These are phyloP conservation scores for Cryptococcus sp. DNA, from an alignment of 1,284 basidiomycete species.

Conservation along the genomic window DNA sequence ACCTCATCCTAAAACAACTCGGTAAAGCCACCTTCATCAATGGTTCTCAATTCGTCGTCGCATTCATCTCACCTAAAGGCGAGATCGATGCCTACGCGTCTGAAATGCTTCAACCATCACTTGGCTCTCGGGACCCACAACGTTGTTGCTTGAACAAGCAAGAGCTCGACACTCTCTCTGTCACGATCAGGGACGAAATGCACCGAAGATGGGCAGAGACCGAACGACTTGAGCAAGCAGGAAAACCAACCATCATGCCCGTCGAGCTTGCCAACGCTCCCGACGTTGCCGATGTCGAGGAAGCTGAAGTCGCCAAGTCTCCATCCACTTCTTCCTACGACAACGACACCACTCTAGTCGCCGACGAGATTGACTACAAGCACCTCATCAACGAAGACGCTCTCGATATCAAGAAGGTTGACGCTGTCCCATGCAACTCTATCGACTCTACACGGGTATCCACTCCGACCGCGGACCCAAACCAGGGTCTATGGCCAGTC, in stretches of 20 bases:
- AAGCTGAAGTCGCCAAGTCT: conserved; percentile 14
- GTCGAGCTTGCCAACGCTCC: conserved; percentile 17
- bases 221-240: conserved; percentile 26
- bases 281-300: conserved; percentile 15
- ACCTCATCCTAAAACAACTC: conserved; percentile 52
- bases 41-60: conserved; percentile 54
- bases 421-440: too few relatives aligned
- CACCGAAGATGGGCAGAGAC: conserved; percentile 33
- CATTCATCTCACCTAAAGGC: conserved; percentile 53
- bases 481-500: conserved; percentile 17
- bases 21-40: conserved; percentile 53
- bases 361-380: conserved; percentile 13
- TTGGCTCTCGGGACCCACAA: conserved; percentile 33
- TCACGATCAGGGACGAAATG: conserved; percentile 32
- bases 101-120: conserved; percentile 40
- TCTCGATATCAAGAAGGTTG: neutral
- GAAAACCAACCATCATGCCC: conserved; percentile 22
- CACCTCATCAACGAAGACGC: conserved; percentile 6
- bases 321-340: conserved; percentile 23
- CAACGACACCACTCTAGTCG: conserved; percentile 34
- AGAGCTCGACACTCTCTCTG: conserved; percentile 38
- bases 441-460: too few relatives aligned
- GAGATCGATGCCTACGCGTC: conserved; percentile 55
- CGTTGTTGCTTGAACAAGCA: conserved; percentile 31
- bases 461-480: neutral